A percentile compares a stretch with the other conserved stretches of the same genome.
phyloP scores from a whole-genome alignment of 1,139 yeast genomes.

The Fermentozyma sake region DNA sequence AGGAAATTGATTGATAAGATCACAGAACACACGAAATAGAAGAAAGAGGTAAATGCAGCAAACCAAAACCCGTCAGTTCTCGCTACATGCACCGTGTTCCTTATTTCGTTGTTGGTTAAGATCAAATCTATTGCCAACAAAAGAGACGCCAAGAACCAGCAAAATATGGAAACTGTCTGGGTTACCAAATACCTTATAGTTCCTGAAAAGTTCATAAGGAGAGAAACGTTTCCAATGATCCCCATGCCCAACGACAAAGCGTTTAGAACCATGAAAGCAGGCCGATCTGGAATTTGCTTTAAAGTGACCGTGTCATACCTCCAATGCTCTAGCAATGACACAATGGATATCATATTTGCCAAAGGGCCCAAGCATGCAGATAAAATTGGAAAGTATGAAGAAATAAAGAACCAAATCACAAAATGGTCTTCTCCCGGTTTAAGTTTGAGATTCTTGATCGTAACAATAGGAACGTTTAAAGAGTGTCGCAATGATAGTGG shows the following conservation, averaged over 20 bases:
- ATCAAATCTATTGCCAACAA: constrained; percentile 49
- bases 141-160: constrained; percentile 58
- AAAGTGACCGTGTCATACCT: constrained; percentile 28
- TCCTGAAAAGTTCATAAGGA: constrained; percentile 63
- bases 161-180: constrained; percentile 55
- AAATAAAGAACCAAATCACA: constrained; percentile 55
- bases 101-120: constrained; percentile 19
- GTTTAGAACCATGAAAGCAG: constrained; percentile 51
- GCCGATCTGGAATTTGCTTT: constrained; percentile 27
- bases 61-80: constrained; percentile 73
- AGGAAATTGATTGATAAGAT: constrained; percentile 52
- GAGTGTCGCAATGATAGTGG: constrained; percentile 22
- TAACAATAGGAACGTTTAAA: constrained; percentile 29
- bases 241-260: constrained; percentile 61
- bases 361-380: constrained; percentile 78
- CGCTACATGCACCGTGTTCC: too few relatives aligned
- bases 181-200: constrained; percentile 52
- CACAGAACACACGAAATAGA: constrained; percentile 55
- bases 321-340: constrained; percentile 75
- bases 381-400: constrained; percentile 65
- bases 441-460: constrained; percentile 26
- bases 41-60: constrained; percentile 58
- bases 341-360: constrained; percentile 66
- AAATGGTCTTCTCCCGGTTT: constrained; percentile 48
- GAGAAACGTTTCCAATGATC: constrained; percentile 56